These are phyloP conservation scores for Pseudogymnoascus sp. DNA, from an alignment of 2,329 filamentous ascomycete genomes.

Conservation along the genomic window DNA sequence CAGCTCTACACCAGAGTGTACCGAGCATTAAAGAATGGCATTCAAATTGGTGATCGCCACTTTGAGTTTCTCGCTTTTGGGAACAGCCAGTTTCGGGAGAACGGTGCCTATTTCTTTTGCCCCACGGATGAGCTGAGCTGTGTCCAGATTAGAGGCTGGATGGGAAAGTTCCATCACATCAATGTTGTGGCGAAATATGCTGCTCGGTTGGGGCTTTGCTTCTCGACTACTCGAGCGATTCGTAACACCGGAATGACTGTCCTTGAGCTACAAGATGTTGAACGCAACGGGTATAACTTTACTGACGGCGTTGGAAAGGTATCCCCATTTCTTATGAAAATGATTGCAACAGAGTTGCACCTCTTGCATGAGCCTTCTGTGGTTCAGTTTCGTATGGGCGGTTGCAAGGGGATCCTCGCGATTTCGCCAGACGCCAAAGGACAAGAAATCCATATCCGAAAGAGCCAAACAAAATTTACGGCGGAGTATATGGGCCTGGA, in stretches of 20 bases:
- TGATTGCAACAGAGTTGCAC: conserved; percentile 63
- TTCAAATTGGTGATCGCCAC: conserved; percentile 68
- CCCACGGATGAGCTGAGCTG: conserved; percentile 58
- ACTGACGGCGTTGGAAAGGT: conserved; percentile 92
- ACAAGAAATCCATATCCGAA: conserved; percentile 66
- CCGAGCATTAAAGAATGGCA: conserved; percentile 65
- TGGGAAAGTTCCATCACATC: conserved; percentile 79
- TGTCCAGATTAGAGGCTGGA: conserved; percentile 70
- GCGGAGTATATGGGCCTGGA: conserved; percentile 65
- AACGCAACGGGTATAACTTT: conserved; percentile 61
- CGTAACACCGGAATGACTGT: conserved; percentile 48
- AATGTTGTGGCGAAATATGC: conserved; percentile 80
- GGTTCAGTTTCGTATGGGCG: conserved; percentile 86
- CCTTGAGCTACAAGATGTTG: conserved; percentile 59
- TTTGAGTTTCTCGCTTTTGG: conserved; percentile 92
- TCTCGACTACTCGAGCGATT: conserved; percentile 81
- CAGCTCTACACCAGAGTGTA: conserved; percentile 67
- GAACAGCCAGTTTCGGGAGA: conserved; percentile 88
- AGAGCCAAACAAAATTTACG: conserved; percentile 81
- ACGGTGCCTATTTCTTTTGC: conserved; percentile 88
- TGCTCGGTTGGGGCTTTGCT: conserved; percentile 85
- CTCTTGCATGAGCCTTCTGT: conserved; percentile 62
- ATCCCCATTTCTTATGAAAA: conserved; percentile 64
- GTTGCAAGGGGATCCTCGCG: conserved; percentile 81
- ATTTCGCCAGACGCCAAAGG: conserved; percentile 60